These are phyloP conservation scores for Leishmania tarentolae DNA, from an alignment of 208 protist species.

Conservation along the genomic window DNA sequence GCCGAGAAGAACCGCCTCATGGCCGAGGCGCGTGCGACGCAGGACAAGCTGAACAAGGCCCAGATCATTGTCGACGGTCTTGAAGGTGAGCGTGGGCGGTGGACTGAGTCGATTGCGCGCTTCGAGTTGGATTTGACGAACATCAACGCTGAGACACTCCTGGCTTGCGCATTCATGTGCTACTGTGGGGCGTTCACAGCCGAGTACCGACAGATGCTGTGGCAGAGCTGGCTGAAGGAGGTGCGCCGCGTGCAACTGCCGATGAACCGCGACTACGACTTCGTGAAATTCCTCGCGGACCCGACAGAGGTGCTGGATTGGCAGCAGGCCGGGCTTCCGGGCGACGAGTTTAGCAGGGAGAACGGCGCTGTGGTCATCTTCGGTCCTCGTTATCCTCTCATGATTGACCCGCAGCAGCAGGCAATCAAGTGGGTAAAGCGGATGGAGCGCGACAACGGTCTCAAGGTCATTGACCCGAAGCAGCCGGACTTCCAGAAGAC, in stretches of 20 bases:
- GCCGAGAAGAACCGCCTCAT: slow-evolving; percentile 94
- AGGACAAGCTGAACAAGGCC: slow-evolving; percentile 97
- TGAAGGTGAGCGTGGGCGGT: slow-evolving; percentile 96
- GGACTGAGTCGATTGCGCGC: slow-evolving; percentile 93
- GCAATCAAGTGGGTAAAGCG: slow-evolving; percentile 99
- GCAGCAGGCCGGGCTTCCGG: slow-evolving; percentile 96
- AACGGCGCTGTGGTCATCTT: slow-evolving; percentile 98
- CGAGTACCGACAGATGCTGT: slow-evolving; percentile 93
- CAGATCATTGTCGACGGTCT: slow-evolving; percentile 97
- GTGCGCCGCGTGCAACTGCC: slow-evolving; percentile 84
- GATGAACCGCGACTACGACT: slow-evolving; percentile 85
- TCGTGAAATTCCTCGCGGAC: slow-evolving; percentile 95
- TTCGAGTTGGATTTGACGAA: slow-evolving; percentile 92
- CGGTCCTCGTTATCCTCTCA: slow-evolving; percentile 96
- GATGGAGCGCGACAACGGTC: slow-evolving; percentile 92
- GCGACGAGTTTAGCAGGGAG: slow-evolving; percentile 96
- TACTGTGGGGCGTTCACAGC: slow-evolving; percentile 98
- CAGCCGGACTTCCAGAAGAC: slow-evolving; percentile 95
- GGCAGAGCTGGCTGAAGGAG: slow-evolving; percentile 93
- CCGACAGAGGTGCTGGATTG: slow-evolving; percentile 97
- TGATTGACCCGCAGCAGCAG: slow-evolving; percentile 99
- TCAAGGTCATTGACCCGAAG: slow-evolving; percentile 96
- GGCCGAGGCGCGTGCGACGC: slow-evolving; percentile 93
- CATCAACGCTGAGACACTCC: slow-evolving; percentile 96
- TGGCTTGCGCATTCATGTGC: slow-evolving; percentile 97